Evolutionary conservation across 2,329 filamentous ascomycete genomes (phyloP).

Genomic region (Pseudocercospora macadamiae): DNA sequence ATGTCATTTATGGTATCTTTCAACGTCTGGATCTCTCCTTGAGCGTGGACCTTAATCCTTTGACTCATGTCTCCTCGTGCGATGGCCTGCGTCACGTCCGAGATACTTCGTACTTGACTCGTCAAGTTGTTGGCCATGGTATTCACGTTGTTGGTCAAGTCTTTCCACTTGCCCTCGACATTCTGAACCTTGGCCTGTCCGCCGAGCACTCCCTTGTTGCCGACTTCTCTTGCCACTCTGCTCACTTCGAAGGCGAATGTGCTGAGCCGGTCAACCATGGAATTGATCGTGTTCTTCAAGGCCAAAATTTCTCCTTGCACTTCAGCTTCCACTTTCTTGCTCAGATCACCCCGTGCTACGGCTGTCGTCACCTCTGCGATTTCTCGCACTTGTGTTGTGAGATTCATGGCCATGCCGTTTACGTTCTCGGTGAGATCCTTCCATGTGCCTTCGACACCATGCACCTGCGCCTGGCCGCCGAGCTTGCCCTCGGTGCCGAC

Average conservation of each 20-base stretch:
- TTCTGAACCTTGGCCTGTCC: slow-evolving; percentile 67
- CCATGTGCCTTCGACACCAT: slow-evolving; percentile 58
- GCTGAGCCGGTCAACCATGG: slow-evolving; percentile 67
- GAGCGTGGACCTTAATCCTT: slow-evolving; percentile 92
- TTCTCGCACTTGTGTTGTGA: slow-evolving; percentile 56
- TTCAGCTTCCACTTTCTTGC: slow-evolving; percentile 56
- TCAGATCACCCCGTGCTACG: slow-evolving; percentile 55
- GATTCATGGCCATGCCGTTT: slow-evolving; percentile 57
- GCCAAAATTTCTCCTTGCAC: slow-evolving; percentile 56
- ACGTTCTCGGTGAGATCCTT: slow-evolving; percentile 59
- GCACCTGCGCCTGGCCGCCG: slow-evolving; percentile 56
- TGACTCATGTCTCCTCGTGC: slow-evolving; percentile 94
- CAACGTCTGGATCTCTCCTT: slow-evolving; percentile 89
- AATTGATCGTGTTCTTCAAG: slow-evolving; percentile 83
- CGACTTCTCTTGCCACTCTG: slow-evolving; percentile 67
- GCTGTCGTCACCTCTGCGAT: slow-evolving; percentile 58
- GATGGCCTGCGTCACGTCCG: slow-evolving; percentile 91
- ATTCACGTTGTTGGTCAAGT: slow-evolving; percentile 69
- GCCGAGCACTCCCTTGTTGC: slow-evolving; percentile 65
- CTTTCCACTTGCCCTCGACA: slow-evolving; percentile 69
- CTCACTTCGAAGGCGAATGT: slow-evolving; percentile 68
- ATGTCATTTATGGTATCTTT: slow-evolving; percentile 99
- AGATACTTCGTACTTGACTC: slow-evolving; percentile 80
- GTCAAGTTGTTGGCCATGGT: slow-evolving; percentile 69
- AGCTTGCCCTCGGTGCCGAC: slow-evolving; percentile 57